These are phyloP conservation scores for Populus tomentosa DNA, from an alignment of 441 rosid genomes.

Conservation along the genomic window DNA sequence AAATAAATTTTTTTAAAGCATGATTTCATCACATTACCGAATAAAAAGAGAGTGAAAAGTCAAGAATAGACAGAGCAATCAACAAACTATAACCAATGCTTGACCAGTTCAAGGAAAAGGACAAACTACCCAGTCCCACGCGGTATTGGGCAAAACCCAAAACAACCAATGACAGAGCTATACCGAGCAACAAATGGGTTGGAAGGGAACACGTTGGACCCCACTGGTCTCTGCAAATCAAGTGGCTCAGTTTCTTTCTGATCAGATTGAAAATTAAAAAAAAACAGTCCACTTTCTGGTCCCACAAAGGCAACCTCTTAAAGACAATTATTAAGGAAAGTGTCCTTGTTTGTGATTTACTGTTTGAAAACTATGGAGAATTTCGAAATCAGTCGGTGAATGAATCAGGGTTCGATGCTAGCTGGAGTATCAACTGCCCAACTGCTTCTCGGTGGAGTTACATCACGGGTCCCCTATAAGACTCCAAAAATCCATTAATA, in stretches of 20 bases:
- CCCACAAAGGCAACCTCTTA: conserved; percentile 17
- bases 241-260: conserved; percentile 17
- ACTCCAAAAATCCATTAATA: conserved; percentile 21
- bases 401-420: conserved; percentile 18
- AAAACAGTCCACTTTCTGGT: not conserved
- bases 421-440: conserved; percentile 47
- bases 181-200: conserved; percentile 33
- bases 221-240: conserved; percentile 16
- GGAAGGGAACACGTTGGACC: conserved; percentile 31
- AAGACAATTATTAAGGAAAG: conserved; percentile 9
- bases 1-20: no score
- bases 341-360: not conserved
- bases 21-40: no score
- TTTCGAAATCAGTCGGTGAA: conserved; percentile 22
- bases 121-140: conserved; percentile 25
- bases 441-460: conserved; percentile 39
- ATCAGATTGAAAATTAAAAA: not conserved
- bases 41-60: no score
- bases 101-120: conserved; percentile 15
- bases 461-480: conserved; percentile 15
- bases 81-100: not conserved
- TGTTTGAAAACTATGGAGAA: not conserved
- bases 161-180: not conserved
- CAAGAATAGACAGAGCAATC: no score
- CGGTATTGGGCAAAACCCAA: conserved; percentile 8